Conservation (phyloP, 139 green algal species). For the Penium margaritaceum region DNA sequence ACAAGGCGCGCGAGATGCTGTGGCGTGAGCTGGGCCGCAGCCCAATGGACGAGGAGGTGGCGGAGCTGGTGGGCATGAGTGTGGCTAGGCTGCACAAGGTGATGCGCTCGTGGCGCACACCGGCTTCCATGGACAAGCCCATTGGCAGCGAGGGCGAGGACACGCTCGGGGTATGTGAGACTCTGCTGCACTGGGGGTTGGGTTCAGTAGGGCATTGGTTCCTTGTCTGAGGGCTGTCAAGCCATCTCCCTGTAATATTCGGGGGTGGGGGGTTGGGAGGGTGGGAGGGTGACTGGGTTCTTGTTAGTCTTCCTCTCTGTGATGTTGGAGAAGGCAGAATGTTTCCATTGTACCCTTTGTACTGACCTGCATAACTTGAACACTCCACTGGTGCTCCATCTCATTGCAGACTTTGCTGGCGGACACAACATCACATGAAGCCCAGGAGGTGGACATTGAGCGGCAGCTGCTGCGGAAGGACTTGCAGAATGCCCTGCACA, state of each 20-base stretch:
- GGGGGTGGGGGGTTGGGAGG: too few species aligned
- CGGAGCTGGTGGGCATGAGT: slow-evolving; percentile 52
- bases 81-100: slow-evolving; percentile 54
- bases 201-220: too few species aligned
- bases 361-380: too few species aligned
- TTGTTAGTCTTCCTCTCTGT: too few species aligned
- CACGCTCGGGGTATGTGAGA: slow-evolving; percentile 49
- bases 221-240: too few species aligned
- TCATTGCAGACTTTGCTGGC: slow-evolving; percentile 36
- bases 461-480: slow-evolving; percentile 28
- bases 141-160: slow-evolving; percentile 33
- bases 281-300: too few species aligned
- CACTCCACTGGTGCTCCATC: too few species aligned
- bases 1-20: slow-evolving; percentile 40
- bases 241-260: too few species aligned
- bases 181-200: too few species aligned
- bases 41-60: slow-evolving; percentile 43
- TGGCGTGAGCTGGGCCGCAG: slow-evolving; percentile 27
- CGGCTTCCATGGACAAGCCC: slow-evolving; percentile 47
- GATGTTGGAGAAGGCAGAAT: too few species aligned
- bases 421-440: slow-evolving; percentile 29
- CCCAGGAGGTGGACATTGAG: slow-evolving; percentile 20
- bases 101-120: slow-evolving; percentile 28
- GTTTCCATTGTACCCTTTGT: too few species aligned
- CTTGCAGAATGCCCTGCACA: slow-evolving; percentile 52